phyloP scores from a whole-genome alignment of 1,139 yeast species.

The Geotrichum carabidarum region DNA sequence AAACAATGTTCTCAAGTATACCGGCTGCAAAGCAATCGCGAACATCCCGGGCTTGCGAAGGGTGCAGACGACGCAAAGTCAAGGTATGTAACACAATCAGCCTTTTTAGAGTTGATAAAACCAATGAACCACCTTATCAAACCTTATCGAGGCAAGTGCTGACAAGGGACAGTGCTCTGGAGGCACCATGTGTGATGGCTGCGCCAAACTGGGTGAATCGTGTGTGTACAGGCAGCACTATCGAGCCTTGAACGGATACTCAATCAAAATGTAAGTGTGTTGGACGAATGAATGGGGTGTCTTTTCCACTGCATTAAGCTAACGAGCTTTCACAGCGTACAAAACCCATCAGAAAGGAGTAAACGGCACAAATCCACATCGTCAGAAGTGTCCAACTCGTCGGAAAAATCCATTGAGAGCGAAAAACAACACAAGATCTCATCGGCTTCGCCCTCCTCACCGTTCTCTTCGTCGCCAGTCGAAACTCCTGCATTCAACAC shows the following conservation, averaged over 20 bases:
- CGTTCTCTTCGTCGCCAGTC: not conserved
- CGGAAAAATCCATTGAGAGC: not conserved
- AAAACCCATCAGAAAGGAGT: conserved; percentile 7
- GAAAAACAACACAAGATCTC: not conserved
- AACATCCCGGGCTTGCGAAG: conserved; percentile 53
- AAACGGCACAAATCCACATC: conserved; percentile 12
- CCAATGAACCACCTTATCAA: not conserved
- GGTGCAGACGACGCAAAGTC: conserved; percentile 56
- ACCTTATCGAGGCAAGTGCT: not conserved
- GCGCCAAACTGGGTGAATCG: conserved; percentile 26
- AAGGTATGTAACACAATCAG: conserved; percentile 28
- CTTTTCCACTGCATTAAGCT: too few relatives aligned
- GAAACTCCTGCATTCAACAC: conserved; percentile 5
- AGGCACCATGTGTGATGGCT: conserved; percentile 27
- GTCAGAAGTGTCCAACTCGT: not conserved
- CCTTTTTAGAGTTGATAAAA: not conserved
- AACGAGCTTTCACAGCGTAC: not conserved
- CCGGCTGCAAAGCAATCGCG: conserved; percentile 19
- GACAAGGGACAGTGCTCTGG: conserved; percentile 46
- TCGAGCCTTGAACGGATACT: conserved; percentile 27
- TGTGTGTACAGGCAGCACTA: conserved; percentile 30
- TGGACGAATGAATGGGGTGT: not conserved
- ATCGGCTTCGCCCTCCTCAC: conserved; percentile 2
- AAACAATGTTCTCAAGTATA: not conserved
- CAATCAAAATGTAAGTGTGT: conserved; percentile 24